phyloP scores from a whole-genome alignment of 345 rosid species.

The Jatropha curcas region DNA sequence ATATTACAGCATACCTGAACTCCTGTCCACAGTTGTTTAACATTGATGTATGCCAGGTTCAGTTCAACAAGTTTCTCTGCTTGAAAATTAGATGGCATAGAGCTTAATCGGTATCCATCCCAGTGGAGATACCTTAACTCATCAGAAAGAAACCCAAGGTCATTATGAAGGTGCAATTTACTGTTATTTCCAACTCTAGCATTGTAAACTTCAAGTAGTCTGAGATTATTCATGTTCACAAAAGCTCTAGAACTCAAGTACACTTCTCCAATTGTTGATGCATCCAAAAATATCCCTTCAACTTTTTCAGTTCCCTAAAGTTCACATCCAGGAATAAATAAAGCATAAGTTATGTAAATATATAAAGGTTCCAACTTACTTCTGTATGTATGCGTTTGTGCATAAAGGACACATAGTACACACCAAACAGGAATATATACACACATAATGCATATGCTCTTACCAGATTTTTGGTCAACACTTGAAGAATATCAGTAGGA shows the following conservation, averaged over 20 bases:
- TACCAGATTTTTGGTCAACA: background rate
- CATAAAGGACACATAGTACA: background rate
- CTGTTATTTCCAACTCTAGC: background rate
- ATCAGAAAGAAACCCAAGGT: background rate
- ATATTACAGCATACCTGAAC: background rate
- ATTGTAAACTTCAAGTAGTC: background rate
- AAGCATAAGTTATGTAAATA: background rate
- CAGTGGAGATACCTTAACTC: slow-evolving; percentile 4
- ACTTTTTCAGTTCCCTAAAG: background rate
- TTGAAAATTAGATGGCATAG: slow-evolving; percentile 5
- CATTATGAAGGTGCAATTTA: background rate
- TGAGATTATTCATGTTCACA: background rate
- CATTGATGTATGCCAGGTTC: background rate
- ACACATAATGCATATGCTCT: no score
- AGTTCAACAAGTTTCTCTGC: slow-evolving; percentile 5
- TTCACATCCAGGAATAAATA: background rate
- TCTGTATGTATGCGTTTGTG: no score
- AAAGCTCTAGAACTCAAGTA: background rate
- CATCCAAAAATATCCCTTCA: background rate
- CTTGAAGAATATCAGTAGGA: background rate
- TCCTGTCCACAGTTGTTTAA: slow-evolving; percentile 7
- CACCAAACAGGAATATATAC: no score
- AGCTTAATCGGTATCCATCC: background rate
- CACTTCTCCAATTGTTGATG: background rate
- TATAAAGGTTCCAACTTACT: background rate